Conservation (phyloP, 306 rosid genomes). For the Ormosia semicastrata region DNA sequence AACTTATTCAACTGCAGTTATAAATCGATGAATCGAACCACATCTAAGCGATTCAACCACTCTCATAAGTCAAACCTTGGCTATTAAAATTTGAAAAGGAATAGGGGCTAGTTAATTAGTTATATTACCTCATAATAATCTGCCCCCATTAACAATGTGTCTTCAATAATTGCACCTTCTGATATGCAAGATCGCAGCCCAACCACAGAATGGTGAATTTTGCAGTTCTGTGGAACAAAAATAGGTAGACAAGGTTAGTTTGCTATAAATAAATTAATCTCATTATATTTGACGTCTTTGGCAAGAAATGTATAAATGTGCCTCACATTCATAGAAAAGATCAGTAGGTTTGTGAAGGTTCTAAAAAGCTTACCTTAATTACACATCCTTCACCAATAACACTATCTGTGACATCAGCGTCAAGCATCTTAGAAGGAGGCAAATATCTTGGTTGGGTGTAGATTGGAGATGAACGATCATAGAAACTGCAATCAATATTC, state of each 20-base stretch:
- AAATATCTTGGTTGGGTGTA: conserved; percentile 98
- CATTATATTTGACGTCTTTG: background rate
- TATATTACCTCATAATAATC: conserved; percentile 90
- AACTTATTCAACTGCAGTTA: background rate
- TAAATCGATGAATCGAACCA: background rate
- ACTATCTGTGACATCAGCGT: conserved; percentile 96
- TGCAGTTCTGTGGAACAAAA: conserved; percentile 71
- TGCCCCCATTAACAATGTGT: conserved; percentile 93
- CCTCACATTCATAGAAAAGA: background rate
- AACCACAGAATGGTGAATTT: conserved; percentile 91
- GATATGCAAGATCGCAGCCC: conserved; percentile 95
- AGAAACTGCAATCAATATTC: conserved; percentile 62
- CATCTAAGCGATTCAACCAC: background rate
- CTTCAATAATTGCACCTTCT: conserved; percentile 97
- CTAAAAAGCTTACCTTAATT: conserved; percentile 63
- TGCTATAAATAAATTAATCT: background rate
- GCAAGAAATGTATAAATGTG: background rate
- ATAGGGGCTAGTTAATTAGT: background rate
- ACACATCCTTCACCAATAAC: conserved; percentile 99
- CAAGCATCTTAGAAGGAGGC: conserved; percentile 99
- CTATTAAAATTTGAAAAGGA: background rate
- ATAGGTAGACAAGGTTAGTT: conserved; percentile 21
- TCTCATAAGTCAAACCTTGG: background rate
- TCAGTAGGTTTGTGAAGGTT: background rate
- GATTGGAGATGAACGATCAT: conserved; percentile 97